These are phyloP conservation scores for Dactylonectria estremocensis DNA, from an alignment of 2,329 filamentous ascomycete species.

Conservation along the genomic window DNA sequence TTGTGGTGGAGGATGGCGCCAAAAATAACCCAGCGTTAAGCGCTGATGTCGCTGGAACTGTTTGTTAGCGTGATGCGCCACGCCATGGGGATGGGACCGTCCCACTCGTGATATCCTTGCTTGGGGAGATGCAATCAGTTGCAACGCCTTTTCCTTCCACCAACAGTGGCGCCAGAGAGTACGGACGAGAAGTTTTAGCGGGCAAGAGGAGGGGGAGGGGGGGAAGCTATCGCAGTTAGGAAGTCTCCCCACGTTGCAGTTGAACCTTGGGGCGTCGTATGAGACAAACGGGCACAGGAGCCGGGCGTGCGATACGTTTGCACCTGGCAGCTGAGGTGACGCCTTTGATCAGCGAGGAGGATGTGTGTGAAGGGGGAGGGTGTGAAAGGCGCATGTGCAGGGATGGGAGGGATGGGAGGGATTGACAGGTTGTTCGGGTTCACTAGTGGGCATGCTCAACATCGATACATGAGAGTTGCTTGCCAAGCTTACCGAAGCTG, in stretches of 20 bases:
- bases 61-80: slow-evolving; percentile 20
- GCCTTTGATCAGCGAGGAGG: neutral
- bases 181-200: neutral
- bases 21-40: slow-evolving; percentile 36
- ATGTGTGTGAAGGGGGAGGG: neutral
- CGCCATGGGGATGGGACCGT: neutral
- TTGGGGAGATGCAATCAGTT: neutral
- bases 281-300: neutral
- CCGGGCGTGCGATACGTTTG: neutral
- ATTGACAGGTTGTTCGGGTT: neutral
- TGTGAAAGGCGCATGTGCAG: slow-evolving; percentile 2
- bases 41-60: slow-evolving; percentile 29
- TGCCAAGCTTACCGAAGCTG: neutral
- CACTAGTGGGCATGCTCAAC: neutral
- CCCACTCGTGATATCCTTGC: slow-evolving; percentile 10
- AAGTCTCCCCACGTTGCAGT: neutral
- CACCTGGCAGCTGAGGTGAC: neutral
- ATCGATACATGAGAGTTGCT: neutral
- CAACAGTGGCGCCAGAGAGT: neutral
- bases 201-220: no score
- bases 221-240: neutral
- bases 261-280: neutral
- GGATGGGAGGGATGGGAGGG: no score
- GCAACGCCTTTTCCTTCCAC: neutral
- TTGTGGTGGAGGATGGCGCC: slow-evolving; percentile 25